phyloP scores from a whole-genome alignment of 2,329 filamentous ascomycete genomes.

The Penicillium olsonii region DNA sequence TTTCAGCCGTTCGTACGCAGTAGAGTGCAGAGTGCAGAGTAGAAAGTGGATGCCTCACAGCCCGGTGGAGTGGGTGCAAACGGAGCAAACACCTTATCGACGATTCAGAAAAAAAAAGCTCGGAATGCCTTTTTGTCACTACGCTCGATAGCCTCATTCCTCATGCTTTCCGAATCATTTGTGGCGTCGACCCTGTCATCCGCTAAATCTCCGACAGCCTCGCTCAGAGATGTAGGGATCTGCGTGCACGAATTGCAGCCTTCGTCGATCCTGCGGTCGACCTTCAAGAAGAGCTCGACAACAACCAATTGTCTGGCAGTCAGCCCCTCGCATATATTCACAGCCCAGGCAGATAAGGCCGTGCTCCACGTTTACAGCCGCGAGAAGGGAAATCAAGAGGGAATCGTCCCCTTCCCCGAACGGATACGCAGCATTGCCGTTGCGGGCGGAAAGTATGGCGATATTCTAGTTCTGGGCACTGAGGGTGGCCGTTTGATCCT shows the following conservation, averaged over 20 bases:
- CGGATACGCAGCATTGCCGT: slow-evolving; percentile 77
- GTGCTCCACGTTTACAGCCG: slow-evolving; percentile 91
- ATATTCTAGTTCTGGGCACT: slow-evolving; percentile 75
- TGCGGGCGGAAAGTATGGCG: slow-evolving; percentile 60
- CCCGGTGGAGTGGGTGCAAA: slow-evolving; percentile 24
- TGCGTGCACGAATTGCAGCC: slow-evolving; percentile 83
- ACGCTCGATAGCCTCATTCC: slow-evolving; percentile 24
- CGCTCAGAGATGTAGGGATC: slow-evolving; percentile 78
- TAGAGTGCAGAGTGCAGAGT: no score
- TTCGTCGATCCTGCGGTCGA: slow-evolving; percentile 69
- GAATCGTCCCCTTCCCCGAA: slow-evolving; percentile 83
- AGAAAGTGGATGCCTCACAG: slow-evolving; percentile 17
- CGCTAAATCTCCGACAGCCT: slow-evolving; percentile 45
- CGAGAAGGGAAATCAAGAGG: slow-evolving; percentile 81
- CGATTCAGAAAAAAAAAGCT: slow-evolving; percentile 24
- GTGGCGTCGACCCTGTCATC: slow-evolving; percentile 47
- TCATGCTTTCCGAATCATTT: slow-evolving; percentile 53
- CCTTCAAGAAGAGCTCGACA: slow-evolving; percentile 92
- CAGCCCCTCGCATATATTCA: slow-evolving; percentile 81
- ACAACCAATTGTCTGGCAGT: slow-evolving; percentile 76
- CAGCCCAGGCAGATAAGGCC: slow-evolving; percentile 87
- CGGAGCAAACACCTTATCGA: slow-evolving; percentile 37
- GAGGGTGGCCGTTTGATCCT: slow-evolving; percentile 81
- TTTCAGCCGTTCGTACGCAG: no score
- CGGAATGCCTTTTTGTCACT: slow-evolving; percentile 11